phyloP scores from a whole-genome alignment of 805 yeast genomes.

The Debaryomyces castellii region DNA sequence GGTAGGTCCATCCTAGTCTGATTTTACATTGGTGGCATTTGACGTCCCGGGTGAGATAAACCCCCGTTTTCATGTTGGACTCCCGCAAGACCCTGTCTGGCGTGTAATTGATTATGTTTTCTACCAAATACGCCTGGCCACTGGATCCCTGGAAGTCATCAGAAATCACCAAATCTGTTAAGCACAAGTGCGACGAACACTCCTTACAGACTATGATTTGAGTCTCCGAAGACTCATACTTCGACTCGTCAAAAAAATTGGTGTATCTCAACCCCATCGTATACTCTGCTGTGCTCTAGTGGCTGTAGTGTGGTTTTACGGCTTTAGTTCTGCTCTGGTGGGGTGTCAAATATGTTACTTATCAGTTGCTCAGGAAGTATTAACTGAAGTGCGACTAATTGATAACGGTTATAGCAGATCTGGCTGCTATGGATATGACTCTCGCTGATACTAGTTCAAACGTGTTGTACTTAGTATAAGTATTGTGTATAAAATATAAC shows the following conservation, averaged over 20 bases:
- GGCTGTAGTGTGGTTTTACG: background rate
- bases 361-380: background rate
- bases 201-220: conserved; percentile 41
- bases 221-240: conserved; percentile 35
- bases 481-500: background rate
- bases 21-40: conserved; percentile 39
- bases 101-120: conserved; percentile 33
- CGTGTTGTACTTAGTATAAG: background rate
- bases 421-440: background rate
- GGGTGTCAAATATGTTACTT: background rate
- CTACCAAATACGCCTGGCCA: conserved; percentile 43
- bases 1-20: conserved; percentile 41
- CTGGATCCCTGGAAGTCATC: conserved; percentile 40
- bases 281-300: background rate
- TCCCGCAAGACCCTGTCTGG: conserved; percentile 27
- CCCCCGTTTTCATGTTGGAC: conserved; percentile 40
- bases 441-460: background rate
- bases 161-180: conserved; percentile 32
- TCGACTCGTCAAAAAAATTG: conserved; percentile 35
- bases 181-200: conserved; percentile 42
- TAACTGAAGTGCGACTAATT: conserved; percentile 1
- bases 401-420: conserved; percentile 2
- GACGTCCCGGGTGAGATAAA: conserved; percentile 34
- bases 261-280: conserved; percentile 43
- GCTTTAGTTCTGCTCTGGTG: background rate